These are phyloP conservation scores for Thymus mandschuricus DNA, from an alignment of 257 asterid species.

Conservation along the genomic window DNA sequence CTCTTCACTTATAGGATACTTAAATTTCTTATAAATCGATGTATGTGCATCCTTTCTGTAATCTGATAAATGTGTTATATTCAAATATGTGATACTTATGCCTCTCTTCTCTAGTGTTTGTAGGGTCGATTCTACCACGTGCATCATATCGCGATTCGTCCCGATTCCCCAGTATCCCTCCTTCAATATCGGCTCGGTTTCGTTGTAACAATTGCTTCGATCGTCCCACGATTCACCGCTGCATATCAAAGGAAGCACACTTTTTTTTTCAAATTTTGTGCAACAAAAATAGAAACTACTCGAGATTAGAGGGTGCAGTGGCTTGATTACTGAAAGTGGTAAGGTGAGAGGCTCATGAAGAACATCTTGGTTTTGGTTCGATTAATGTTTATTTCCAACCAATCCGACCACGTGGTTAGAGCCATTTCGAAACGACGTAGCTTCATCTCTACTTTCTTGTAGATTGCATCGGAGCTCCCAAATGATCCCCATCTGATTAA, in stretches of 20 bases:
- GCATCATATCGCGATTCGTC: slow-evolving; percentile 25
- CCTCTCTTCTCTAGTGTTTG: slow-evolving; percentile 24
- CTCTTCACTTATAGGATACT: slow-evolving; percentile 37
- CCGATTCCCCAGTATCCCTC: slow-evolving; percentile 23
- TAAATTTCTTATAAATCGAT: slow-evolving; percentile 44
- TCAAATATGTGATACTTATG: slow-evolving; percentile 46
- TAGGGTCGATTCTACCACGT: background rate
- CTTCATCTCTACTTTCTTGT: background rate
- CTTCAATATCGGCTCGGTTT: slow-evolving; percentile 13
- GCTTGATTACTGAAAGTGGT: slow-evolving; percentile 35
- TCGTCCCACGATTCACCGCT: slow-evolving; percentile 16
- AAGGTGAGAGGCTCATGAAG: slow-evolving; percentile 61
- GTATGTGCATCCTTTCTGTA: slow-evolving; percentile 72
- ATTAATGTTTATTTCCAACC: slow-evolving; percentile 53
- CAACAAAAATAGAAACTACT: no score
- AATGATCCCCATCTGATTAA: slow-evolving; percentile 59
- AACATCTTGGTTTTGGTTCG: slow-evolving; percentile 47
- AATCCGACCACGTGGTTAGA: slow-evolving; percentile 23
- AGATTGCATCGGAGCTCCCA: slow-evolving; percentile 26
- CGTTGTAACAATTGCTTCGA: slow-evolving; percentile 11
- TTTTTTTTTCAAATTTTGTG: no score
- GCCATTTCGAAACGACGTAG: slow-evolving; percentile 27
- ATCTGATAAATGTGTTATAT: slow-evolving; percentile 70
- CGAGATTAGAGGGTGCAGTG: background rate
- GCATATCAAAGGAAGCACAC: background rate